phyloP scores from a whole-genome alignment of 2,329 filamentous ascomycete genomes.

The Colletotrichum gloeosporioides region DNA sequence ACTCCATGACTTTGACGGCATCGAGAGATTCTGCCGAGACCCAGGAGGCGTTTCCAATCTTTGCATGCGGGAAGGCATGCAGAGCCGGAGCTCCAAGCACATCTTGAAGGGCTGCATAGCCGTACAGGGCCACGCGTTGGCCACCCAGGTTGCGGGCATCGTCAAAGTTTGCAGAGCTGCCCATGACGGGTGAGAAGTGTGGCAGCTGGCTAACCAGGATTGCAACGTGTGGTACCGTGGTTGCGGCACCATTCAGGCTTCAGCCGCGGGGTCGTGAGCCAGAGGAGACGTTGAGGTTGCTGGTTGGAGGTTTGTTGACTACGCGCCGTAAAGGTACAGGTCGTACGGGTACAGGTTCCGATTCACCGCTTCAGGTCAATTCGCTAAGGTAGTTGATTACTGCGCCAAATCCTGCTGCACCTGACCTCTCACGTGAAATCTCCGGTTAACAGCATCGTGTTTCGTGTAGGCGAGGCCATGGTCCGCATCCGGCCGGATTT shows the following conservation, averaged over 20 bases:
- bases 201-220: background rate
- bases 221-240: background rate
- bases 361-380: slow-evolving; percentile 11
- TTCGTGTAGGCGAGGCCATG: background rate
- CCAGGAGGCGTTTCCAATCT: background rate
- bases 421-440: slow-evolving; percentile 17
- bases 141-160: background rate
- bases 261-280: background rate
- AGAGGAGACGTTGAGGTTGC: background rate
- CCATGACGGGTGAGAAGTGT: background rate
- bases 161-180: background rate
- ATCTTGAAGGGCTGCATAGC: slow-evolving; percentile 10
- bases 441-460: background rate
- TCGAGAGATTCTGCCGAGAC: background rate
- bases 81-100: background rate
- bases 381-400: background rate
- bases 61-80: background rate
- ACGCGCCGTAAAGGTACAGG: background rate
- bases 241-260: background rate
- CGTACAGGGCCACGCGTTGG: background rate
- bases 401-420: background rate
- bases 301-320: background rate
- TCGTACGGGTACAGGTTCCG: background rate
- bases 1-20: background rate
- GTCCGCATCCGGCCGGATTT: background rate